Evolutionary conservation across 2,329 filamentous ascomycete species (phyloP).

Genomic region (Penicillium hesseltinei): DNA sequence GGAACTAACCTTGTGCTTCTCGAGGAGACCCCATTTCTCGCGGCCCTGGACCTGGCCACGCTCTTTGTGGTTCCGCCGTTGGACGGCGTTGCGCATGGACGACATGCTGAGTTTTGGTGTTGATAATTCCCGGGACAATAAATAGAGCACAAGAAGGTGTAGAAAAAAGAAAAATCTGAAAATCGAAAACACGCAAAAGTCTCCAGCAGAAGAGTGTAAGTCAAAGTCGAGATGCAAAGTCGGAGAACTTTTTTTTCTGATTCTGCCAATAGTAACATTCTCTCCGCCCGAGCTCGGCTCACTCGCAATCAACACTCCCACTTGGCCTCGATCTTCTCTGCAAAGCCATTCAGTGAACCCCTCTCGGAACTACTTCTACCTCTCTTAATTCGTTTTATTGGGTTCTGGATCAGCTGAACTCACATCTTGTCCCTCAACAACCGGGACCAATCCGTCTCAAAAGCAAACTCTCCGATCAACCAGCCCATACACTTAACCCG

Average conservation of each 20-base stretch:
- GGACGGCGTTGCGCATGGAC: constrained; percentile 62
- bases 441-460: background rate
- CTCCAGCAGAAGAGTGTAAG: constrained; percentile 5
- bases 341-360: background rate
- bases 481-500: constrained; percentile 14
- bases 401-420: background rate
- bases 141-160: background rate
- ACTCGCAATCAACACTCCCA: constrained; percentile 24
- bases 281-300: constrained; percentile 26
- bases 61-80: constrained; percentile 84
- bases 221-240: constrained; percentile 9
- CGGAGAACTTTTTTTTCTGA: constrained; percentile 25
- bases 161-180: background rate
- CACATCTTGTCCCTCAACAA: background rate
- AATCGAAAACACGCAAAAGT: constrained; percentile 2
- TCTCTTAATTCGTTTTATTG: background rate
- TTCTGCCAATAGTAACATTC: constrained; percentile 20
- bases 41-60: constrained; percentile 83
- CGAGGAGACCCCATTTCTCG: constrained; percentile 82
- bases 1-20: constrained; percentile 78
- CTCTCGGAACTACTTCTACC: background rate
- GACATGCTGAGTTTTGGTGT: constrained; percentile 46
- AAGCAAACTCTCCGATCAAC: constrained; percentile 5
- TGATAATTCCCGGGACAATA: background rate
- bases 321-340: constrained; percentile 11